Base-by-base conservation (phyloP, 495 filamentous ascomycete species). In the Penicillium egyptiacum region DNA sequence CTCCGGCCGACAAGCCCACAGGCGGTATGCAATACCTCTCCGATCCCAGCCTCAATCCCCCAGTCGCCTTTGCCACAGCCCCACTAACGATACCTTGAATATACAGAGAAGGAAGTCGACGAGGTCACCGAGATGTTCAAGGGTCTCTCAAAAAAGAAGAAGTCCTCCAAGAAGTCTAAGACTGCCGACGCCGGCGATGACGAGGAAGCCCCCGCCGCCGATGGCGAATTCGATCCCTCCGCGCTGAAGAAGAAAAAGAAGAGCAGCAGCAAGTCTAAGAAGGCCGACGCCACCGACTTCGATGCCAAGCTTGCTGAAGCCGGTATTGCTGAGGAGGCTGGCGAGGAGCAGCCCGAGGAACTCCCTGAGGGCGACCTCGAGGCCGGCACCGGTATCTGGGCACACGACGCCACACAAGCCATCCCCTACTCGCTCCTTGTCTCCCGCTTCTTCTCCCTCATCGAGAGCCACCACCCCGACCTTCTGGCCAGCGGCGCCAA, bases 181-280 rank as follows among this genome's bases (percentile, higher is more conserved):
- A 86, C 79, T 40, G 75, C 75, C 12, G 84, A 82, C 23, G 79
- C 70, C 46, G 78, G 70, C 14, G 82, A 76, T 19, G 81, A 75
- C 39, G 84, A 77, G 33, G 86, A 83, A 25, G 80, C 75, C 9
- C 78, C 84, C 60, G 84, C 78, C 19, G 87, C 77, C 39, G 81
- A 89, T 57, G 83, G 75, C 62, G 84, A 87, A 52, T 80, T 93
- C 64, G 89, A 95, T 75, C 83, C 89, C 28, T 82, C 84, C 53
- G 79, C 80, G 25, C 78, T 95, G 77, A 96, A 96, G 79, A 96
- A 96, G 72, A 96, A 96, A 82, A 96, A 96, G 86, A 93, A 90
- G 84, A 93, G 12, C 25, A 46, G 22, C 41, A 35, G 28, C 30
- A 55, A 93, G 85, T 66, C 77, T 57, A 80, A 83, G 69, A 90